phyloP scores from a whole-genome alignment of 163 green algal species.

The Scenedesmus sp. region DNA sequence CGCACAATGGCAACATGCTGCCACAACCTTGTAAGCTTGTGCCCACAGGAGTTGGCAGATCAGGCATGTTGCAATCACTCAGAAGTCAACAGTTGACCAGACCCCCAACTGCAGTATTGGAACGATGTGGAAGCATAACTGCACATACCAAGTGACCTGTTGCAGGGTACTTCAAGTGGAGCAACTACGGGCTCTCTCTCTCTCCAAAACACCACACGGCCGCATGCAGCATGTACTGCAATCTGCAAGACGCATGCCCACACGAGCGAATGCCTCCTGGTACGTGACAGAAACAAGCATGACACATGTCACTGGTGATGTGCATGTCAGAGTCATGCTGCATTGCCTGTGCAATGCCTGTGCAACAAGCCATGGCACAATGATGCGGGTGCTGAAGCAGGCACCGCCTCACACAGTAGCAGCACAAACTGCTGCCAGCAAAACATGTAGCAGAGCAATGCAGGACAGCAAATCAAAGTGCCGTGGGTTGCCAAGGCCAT shows the following conservation, averaged over 20 bases:
- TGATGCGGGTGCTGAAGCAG: no score
- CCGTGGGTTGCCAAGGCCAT: no score
- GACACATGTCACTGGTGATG: neutral
- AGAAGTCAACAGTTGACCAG: neutral
- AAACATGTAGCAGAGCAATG: neutral
- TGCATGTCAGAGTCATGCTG: neutral
- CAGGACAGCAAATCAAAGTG: no score
- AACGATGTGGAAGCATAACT: neutral
- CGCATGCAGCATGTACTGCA: neutral
- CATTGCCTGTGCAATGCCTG: neutral
- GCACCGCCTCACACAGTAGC: no score
- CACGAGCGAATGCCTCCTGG: neutral
- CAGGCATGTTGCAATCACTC: no score
- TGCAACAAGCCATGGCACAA: neutral
- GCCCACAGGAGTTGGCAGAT: no score
- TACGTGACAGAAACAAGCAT: neutral
- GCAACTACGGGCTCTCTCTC: neutral
- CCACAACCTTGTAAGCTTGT: no score
- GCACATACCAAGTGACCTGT: neutral
- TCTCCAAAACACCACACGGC: neutral
- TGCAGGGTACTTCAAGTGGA: neutral
- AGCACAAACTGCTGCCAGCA: neutral
- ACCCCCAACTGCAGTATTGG: neutral
- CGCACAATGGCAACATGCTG: no score
- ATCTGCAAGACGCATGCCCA: neutral